These are phyloP conservation scores for Anthracocystis walkeri DNA, from an alignment of 1,284 basidiomycete species.

Conservation along the genomic window DNA sequence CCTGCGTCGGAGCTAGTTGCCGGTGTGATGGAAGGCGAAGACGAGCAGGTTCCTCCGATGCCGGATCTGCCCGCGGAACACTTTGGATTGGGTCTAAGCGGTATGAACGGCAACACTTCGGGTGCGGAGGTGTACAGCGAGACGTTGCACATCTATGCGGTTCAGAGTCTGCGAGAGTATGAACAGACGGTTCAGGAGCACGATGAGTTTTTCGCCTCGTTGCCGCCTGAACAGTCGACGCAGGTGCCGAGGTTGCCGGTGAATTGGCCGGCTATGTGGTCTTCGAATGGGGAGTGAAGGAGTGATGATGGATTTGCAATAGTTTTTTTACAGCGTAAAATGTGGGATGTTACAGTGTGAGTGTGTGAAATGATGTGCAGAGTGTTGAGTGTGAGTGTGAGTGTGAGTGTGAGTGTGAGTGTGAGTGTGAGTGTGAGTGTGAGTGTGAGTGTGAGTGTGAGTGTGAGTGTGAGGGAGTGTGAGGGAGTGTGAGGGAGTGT, in stretches of 20 bases:
- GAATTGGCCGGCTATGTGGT: conserved; percentile 58
- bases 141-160: conserved; percentile 61
- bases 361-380: too few relatives aligned
- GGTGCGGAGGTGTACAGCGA: conserved; percentile 48
- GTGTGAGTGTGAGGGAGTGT: too few relatives aligned
- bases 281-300: conserved; percentile 40
- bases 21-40: conserved; percentile 32
- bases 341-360: too few relatives aligned
- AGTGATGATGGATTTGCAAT: neutral
- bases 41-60: conserved; percentile 38
- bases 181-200: conserved; percentile 66
- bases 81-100: conserved; percentile 27
- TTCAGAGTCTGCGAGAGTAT: conserved; percentile 63
- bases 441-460: too few relatives aligned
- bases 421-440: too few relatives aligned
- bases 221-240: conserved; percentile 45
- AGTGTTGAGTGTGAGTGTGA: too few relatives aligned
- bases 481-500: neutral
- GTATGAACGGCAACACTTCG: conserved; percentile 9
- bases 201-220: conserved; percentile 59
- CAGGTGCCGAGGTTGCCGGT: conserved; percentile 60
- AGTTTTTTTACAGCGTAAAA: neutral
- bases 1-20: conserved; percentile 59
- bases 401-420: too few relatives aligned
- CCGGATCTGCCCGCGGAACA: conserved; percentile 43